Base-by-base conservation (phyloP, 2,329 filamentous ascomycete species). In the Colletotrichum tanaceti region DNA sequence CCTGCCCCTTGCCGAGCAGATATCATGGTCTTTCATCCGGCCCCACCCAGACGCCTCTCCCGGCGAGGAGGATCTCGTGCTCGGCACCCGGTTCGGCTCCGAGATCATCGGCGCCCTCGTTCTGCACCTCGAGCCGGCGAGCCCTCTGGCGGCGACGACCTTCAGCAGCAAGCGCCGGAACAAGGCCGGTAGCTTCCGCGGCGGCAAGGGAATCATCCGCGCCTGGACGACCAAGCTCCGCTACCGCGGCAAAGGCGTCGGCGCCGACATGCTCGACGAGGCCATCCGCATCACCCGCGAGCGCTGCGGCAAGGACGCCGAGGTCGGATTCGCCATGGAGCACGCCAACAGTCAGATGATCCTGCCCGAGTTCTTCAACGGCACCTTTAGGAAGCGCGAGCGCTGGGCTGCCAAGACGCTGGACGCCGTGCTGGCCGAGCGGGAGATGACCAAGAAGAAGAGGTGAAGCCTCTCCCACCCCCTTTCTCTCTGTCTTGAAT, bases 191-290 rank as follows among this genome's bases (percentile, higher is more conserved):
- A 81, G 75, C 75, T 63, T 83, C 72, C 82, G 82, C 72, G 88
- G 89, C 43, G 91, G 90, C 60, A 87, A 86, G 70, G 92, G 90
- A 10, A 82, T 93, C 55, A 90, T 97, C 65, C 87, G 92, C 35
- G 93, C 92, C 1, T 97, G 94, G 93, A 95, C 93, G 2, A 92
- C 93, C 1, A 85, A 85, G 75, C 80, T 89, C 58, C 84, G 85
- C 72, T 93, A 93, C 77, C 86, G 94, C 32, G 84, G 87, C 39
- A 87, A 88, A 71, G 93, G 93, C 0, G 83, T 97, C 28, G 94
- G 93, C 3, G 85, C 82, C 47, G 90, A 89, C 39, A 79, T 97
- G 74, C 82, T 97, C 55, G 87, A 91, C 72, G 91, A 92, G 73
- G 93, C 91, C 1, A 89, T 94, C 2, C 84, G 85, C 65, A 77